These are phyloP conservation scores for Sideroxylon spinosum DNA, from an alignment of 179 eudicot species.

Conservation along the genomic window DNA sequence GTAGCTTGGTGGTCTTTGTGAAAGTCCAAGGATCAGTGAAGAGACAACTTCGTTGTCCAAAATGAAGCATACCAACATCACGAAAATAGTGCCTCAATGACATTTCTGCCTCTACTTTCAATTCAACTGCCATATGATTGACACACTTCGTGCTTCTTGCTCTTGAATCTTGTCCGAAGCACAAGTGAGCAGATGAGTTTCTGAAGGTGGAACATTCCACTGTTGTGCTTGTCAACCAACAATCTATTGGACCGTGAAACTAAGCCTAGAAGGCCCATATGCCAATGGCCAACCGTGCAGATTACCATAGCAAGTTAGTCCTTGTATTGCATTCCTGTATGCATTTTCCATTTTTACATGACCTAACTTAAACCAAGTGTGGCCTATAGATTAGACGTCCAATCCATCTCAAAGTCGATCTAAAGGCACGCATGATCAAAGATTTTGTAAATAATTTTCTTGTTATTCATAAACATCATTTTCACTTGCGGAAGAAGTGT, in stretches of 20 bases:
- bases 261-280: neutral
- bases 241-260: neutral
- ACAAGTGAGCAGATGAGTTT: neutral
- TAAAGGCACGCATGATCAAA: neutral
- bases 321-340: neutral
- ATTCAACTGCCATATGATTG: neutral
- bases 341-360: neutral
- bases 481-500: neutral
- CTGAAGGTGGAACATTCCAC: neutral
- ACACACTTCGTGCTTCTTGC: constrained; percentile 5
- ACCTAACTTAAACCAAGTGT: neutral
- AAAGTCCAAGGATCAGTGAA: neutral
- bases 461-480: neutral
- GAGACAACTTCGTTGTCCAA: neutral
- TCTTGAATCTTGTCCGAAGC: neutral
- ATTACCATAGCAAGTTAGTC: neutral
- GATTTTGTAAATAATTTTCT: constrained; percentile 1
- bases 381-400: neutral
- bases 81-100: neutral
- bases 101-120: neutral
- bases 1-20: neutral
- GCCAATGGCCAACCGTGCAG: neutral
- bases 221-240: neutral
- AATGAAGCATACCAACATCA: neutral
- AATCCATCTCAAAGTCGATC: constrained; percentile 1